phyloP scores from a whole-genome alignment of 805 yeast genomes.

The Tetrapisispora namnaoensis region DNA sequence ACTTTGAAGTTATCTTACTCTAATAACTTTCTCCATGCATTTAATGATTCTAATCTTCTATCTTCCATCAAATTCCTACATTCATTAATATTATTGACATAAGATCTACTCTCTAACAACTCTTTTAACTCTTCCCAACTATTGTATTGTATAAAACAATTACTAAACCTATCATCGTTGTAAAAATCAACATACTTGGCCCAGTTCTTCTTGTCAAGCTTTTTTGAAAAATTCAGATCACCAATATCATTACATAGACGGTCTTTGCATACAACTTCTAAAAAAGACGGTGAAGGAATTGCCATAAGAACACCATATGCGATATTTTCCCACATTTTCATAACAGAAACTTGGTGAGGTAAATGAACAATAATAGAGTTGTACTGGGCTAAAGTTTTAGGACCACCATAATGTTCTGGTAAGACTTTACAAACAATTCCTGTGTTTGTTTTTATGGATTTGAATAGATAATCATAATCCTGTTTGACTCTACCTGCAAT shows the following conservation, averaged over 20 bases:
- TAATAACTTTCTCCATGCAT: neutral
- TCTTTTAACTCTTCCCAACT: slow-evolving; percentile 7
- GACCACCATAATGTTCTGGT: slow-evolving; percentile 6
- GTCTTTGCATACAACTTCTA: slow-evolving; percentile 4
- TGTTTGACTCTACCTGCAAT: slow-evolving; percentile 5
- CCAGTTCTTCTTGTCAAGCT: slow-evolving; percentile 6
- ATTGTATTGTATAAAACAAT: slow-evolving; percentile 7
- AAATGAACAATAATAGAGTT: slow-evolving; percentile 7
- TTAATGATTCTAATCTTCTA: neutral
- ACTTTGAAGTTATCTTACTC: no score
- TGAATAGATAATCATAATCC: slow-evolving; percentile 3
- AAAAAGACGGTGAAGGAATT: slow-evolving; percentile 7
- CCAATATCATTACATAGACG: neutral
- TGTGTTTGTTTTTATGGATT: neutral
- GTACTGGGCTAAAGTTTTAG: slow-evolving; percentile 7
- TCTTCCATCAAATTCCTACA: slow-evolving; percentile 7
- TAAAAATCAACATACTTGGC: slow-evolving; percentile 6
- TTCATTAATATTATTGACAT: slow-evolving; percentile 3
- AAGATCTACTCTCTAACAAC: slow-evolving; percentile 1
- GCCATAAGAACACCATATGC: slow-evolving; percentile 6
- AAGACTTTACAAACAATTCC: slow-evolving; percentile 3
- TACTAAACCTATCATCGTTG: slow-evolving; percentile 2
- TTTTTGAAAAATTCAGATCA: neutral
- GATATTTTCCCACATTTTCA: slow-evolving; percentile 11
- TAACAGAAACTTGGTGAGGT: slow-evolving; percentile 9